These are phyloP conservation scores for Albophoma yamanashiensis DNA, from an alignment of 2,329 filamentous ascomycete genomes.

Conservation along the genomic window DNA sequence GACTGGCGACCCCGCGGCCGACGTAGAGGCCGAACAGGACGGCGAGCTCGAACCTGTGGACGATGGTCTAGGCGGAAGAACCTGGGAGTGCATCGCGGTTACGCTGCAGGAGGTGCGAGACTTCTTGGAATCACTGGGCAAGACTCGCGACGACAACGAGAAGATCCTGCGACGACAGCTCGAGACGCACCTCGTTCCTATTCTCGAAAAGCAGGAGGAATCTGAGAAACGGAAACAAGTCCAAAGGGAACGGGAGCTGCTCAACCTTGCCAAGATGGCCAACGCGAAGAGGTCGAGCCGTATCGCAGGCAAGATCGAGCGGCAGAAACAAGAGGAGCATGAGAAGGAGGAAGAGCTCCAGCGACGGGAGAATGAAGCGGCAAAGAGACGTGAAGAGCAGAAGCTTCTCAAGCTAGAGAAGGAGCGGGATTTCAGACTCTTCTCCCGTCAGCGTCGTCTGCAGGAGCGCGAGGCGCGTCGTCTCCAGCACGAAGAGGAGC, in stretches of 20 bases:
- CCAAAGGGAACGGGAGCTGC: slow-evolving; percentile 65
- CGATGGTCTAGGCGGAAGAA: slow-evolving; percentile 62
- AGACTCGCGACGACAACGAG: slow-evolving; percentile 75
- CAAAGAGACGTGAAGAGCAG: slow-evolving; percentile 57
- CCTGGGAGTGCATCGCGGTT: slow-evolving; percentile 86
- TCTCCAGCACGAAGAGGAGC: slow-evolving; percentile 72
- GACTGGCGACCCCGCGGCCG: slow-evolving; percentile 11
- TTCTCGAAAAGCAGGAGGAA: slow-evolving; percentile 70
- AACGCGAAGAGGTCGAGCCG: slow-evolving; percentile 89
- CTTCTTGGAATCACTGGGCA: slow-evolving; percentile 61
- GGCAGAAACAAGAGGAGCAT: slow-evolving; percentile 63
- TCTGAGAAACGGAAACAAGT: slow-evolving; percentile 59
- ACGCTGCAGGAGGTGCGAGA: slow-evolving; percentile 65
- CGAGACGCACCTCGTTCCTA: slow-evolving; percentile 67
- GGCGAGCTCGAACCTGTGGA: slow-evolving; percentile 21
- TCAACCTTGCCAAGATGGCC: slow-evolving; percentile 78
- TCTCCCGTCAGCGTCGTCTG: slow-evolving; percentile 76
- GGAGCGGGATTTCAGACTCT: slow-evolving; percentile 68
- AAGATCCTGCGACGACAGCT: slow-evolving; percentile 64
- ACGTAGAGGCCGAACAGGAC: slow-evolving; percentile 20
- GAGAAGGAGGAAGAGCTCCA: slow-evolving; percentile 54
- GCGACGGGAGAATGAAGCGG: slow-evolving; percentile 43
- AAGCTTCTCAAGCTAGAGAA: slow-evolving; percentile 48
- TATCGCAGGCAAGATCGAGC: slow-evolving; percentile 72
- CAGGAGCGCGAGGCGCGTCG: slow-evolving; percentile 79